Percentiles rank a stretch among this genome's conserved stretches.
These are phyloP conservation scores for Ophiobolus disseminans DNA, from an alignment of 2,329 filamentous ascomycete species.

Conservation along the genomic window DNA sequence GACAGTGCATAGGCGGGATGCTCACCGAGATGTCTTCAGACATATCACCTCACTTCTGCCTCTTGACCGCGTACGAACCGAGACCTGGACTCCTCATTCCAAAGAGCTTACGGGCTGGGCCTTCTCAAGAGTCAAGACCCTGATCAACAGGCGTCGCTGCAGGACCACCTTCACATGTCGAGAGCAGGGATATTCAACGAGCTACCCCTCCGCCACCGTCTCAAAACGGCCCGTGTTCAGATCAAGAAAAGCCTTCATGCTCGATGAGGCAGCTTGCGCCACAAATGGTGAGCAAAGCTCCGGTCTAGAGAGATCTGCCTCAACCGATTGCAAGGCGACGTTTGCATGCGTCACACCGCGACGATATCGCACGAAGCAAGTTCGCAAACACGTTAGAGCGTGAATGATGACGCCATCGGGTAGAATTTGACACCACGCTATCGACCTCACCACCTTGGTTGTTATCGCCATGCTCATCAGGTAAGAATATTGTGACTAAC, in stretches of 20 bases:
- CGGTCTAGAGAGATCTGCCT: not conserved
- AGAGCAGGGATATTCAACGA: slow-evolving; percentile 14
- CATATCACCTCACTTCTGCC: too few relatives aligned
- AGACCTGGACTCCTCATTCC: slow-evolving; percentile 21
- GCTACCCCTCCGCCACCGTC: slow-evolving; percentile 14
- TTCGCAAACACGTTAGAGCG: not conserved
- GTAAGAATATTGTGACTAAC: too few relatives aligned
- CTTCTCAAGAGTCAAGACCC: slow-evolving; percentile 16
- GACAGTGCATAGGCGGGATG: too few relatives aligned
- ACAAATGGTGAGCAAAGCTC: slow-evolving; percentile 4
- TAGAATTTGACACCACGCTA: too few relatives aligned
- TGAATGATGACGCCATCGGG: slow-evolving; percentile 14
- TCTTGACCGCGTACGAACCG: slow-evolving; percentile 4
- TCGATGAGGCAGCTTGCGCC: slow-evolving; percentile 10
- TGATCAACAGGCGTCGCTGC: slow-evolving; percentile 21
- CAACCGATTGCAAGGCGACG: slow-evolving; percentile 2
- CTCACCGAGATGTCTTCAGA: too few relatives aligned
- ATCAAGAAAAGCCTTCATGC: slow-evolving; percentile 1
- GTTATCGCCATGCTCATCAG: not conserved
- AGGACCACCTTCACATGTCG: slow-evolving; percentile 20
- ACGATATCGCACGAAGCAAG: not conserved
- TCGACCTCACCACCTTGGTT: not conserved
- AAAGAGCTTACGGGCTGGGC: slow-evolving; percentile 11
- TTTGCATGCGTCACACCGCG: slow-evolving; percentile 7
- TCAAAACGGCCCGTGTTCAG: slow-evolving; percentile 10